These are phyloP conservation scores for Exobasidium cylindrosporum DNA, from an alignment of 1,284 basidiomycete genomes.

Conservation along the genomic window DNA sequence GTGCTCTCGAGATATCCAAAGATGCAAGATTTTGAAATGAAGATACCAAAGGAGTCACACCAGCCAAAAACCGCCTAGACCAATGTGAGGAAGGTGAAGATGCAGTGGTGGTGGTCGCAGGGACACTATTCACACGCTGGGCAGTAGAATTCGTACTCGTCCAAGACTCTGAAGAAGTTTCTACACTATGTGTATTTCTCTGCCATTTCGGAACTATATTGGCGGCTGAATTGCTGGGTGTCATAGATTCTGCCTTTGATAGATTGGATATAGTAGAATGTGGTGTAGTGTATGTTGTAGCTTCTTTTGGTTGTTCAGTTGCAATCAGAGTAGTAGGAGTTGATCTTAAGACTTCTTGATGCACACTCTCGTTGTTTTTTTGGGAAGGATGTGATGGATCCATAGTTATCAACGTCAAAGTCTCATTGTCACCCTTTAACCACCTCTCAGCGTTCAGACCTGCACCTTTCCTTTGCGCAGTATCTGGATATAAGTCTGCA, in stretches of 20 bases:
- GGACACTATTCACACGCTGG: not conserved
- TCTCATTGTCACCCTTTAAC: not conserved
- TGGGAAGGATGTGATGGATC: slow-evolving; percentile 10
- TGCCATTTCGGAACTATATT: not conserved
- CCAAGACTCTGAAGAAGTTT: not conserved
- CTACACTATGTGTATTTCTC: not conserved
- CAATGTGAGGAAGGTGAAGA: slow-evolving; percentile 1
- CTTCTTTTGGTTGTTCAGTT: not conserved
- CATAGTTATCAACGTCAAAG: slow-evolving; percentile 1
- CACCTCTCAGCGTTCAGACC: not conserved
- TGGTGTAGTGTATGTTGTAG: not conserved
- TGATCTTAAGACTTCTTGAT: not conserved
- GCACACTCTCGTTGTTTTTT: not conserved
- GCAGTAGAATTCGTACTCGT: not conserved
- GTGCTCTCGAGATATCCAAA: slow-evolving; percentile 12
- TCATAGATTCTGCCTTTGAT: not conserved
- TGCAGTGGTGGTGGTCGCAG: not conserved
- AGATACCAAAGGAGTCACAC: slow-evolving; percentile 16
- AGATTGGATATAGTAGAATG: not conserved
- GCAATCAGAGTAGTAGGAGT: not conserved
- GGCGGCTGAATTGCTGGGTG: not conserved
- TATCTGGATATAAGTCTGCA: slow-evolving; percentile 14
- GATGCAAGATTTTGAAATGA: slow-evolving; percentile 15
- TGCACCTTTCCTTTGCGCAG: not conserved
- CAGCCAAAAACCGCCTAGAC: slow-evolving; percentile 17